A percentile compares a stretch with the other conserved stretches of the same genome.
Evolutionary conservation across 768 basidiomycete species (phyloP).

Genomic region (Podaxis mareebaensis): DNA sequence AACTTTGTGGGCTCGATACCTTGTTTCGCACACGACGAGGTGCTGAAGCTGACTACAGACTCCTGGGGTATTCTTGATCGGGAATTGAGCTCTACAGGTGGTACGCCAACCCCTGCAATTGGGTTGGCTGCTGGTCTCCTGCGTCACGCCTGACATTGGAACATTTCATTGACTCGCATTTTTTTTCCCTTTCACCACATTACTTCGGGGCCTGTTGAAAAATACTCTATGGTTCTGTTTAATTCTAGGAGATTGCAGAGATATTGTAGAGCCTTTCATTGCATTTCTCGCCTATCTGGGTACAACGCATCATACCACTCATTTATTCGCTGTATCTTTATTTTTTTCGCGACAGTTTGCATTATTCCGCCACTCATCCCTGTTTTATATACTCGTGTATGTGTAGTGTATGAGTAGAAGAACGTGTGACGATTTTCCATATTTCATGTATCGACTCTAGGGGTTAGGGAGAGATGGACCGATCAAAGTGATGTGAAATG

Average conservation of each 20-base stretch:
- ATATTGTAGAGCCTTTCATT: background rate
- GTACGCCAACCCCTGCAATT: slow-evolving; percentile 40
- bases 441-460: background rate
- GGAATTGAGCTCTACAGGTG: slow-evolving; percentile 37
- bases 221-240: background rate
- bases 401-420: background rate
- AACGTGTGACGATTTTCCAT: background rate
- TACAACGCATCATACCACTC: background rate
- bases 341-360: background rate
- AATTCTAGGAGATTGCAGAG: background rate
- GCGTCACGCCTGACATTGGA: slow-evolving; percentile 6
- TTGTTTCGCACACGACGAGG: slow-evolving; percentile 35
- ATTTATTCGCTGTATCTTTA: slow-evolving; percentile 11
- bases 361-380: background rate
- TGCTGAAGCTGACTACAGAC: slow-evolving; percentile 39
- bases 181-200: background rate
- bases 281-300: background rate
- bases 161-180: background rate
- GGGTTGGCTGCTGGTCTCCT: slow-evolving; percentile 29
- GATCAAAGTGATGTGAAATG: background rate
- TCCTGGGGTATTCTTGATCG: slow-evolving; percentile 37
- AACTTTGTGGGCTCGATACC: slow-evolving; percentile 33
- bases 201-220: background rate
- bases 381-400: background rate
- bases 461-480: background rate